A percentile compares a stretch with the other conserved stretches of the same genome.
Conservation (phyloP, 352 stramenopile species). For the Pythium rhizo-oryzae region DNA sequence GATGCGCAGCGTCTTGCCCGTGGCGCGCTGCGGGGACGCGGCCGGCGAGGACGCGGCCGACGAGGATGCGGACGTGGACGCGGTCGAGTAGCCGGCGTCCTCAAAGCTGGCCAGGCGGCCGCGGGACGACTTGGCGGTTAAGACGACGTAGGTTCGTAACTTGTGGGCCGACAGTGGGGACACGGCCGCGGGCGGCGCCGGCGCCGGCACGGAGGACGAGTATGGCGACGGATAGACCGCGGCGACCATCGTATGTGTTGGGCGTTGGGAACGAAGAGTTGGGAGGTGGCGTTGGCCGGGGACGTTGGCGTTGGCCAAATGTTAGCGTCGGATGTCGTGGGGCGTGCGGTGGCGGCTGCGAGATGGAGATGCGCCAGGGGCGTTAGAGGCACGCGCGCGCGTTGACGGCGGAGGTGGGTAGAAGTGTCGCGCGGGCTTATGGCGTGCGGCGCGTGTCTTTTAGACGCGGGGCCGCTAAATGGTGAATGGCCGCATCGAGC, state of each 20-base stretch:
- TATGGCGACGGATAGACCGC: constrained; percentile 4
- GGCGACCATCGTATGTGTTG: constrained; percentile 18
- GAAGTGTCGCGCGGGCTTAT: not conserved
- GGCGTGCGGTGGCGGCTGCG: too few species aligned
- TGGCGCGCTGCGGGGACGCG: constrained; percentile 3
- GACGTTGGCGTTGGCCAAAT: not conserved
- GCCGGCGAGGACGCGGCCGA: constrained; percentile 16
- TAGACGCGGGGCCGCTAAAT: constrained; percentile 4
- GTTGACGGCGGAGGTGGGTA: not conserved
- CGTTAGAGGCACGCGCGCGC: constrained; percentile 1
- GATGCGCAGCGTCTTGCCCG: constrained; percentile 18
- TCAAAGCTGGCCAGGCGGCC: constrained; percentile 30
- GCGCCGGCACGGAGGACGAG: not conserved
- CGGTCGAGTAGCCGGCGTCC: constrained; percentile 22
- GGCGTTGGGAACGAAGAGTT: not conserved
- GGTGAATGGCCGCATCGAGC: not conserved
- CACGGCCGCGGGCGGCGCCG: not conserved
- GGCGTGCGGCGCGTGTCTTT: constrained; percentile 11
- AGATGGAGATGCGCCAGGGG: not conserved
- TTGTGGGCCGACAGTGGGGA: constrained; percentile 29
- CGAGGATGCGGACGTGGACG: constrained; percentile 1
- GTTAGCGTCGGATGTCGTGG: not conserved
- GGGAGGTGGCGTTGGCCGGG: not conserved
- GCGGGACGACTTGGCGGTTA: constrained; percentile 32
- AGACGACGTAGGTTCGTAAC: constrained; percentile 34